phyloP scores from a whole-genome alignment of 1,284 basidiomycete species.

The Pseudozyma hubeiensis region DNA sequence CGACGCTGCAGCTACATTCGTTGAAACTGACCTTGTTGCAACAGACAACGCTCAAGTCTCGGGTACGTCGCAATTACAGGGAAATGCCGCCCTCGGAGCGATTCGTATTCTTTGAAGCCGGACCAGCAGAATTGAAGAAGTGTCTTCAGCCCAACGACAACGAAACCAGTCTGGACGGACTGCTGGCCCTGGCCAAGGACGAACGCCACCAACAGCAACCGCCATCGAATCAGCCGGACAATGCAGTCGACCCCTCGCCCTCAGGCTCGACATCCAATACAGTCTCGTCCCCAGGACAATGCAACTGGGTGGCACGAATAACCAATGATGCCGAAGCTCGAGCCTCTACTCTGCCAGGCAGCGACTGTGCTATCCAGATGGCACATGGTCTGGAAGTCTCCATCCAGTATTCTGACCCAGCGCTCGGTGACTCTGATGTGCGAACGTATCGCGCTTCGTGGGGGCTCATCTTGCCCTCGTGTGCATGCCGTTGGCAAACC shows the following conservation, averaged over 20 bases:
- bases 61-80: conserved; percentile 36
- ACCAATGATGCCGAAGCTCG: conserved; percentile 44
- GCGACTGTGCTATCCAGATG: conserved; percentile 45
- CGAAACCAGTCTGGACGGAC: conserved; percentile 21
- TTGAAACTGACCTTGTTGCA: conserved; percentile 47
- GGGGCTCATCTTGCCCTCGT: conserved; percentile 46
- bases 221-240: not conserved
- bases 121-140: conserved; percentile 28
- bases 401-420: conserved; percentile 41
- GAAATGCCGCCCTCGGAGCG: conserved; percentile 45
- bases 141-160: conserved; percentile 12
- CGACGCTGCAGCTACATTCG: conserved; percentile 37
- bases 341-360: conserved; percentile 41
- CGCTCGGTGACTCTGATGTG: conserved; percentile 19
- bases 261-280: conserved; percentile 2
- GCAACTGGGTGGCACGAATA: conserved; percentile 51
- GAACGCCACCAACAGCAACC: conserved; percentile 16
- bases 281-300: conserved; percentile 12
- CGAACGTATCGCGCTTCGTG: conserved; percentile 35
- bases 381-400: conserved; percentile 46
- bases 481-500: conserved; percentile 47
- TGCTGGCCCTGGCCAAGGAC: conserved; percentile 34
- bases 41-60: conserved; percentile 48
- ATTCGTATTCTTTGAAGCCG: conserved; percentile 44
- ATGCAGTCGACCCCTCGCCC: not conserved